These are phyloP conservation scores for Anisogramma anomala DNA, from an alignment of 2,329 filamentous ascomycete species.

Conservation along the genomic window DNA sequence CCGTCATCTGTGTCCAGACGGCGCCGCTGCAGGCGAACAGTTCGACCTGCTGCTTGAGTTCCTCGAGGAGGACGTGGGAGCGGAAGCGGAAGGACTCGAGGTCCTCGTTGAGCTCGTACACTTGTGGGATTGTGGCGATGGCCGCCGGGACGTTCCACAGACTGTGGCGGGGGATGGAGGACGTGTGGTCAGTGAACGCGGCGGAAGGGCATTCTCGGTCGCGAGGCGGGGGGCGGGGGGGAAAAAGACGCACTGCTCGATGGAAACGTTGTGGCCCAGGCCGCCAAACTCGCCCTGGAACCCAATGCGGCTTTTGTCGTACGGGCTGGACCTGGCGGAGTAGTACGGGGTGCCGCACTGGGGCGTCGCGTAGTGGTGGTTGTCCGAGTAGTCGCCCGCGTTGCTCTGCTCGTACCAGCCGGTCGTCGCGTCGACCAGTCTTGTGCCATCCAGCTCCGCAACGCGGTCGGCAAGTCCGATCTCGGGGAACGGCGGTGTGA, in stretches of 20 bases:
- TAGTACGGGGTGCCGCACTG: slow-evolving; percentile 62
- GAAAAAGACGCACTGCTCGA: slow-evolving; percentile 39
- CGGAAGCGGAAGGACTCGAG: slow-evolving; percentile 56
- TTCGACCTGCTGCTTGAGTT: slow-evolving; percentile 50
- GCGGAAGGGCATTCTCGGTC: too few relatives aligned
- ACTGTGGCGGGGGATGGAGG: slow-evolving; percentile 22
- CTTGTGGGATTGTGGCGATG: slow-evolving; percentile 50
- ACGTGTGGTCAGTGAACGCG: background rate
- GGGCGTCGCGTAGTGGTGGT: slow-evolving; percentile 60
- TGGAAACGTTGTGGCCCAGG: slow-evolving; percentile 52
- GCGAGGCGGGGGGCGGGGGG: too few relatives aligned
- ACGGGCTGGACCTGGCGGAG: slow-evolving; percentile 42
- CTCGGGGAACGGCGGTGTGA: slow-evolving; percentile 39
- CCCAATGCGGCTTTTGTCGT: slow-evolving; percentile 48
- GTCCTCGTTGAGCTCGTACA: slow-evolving; percentile 52
- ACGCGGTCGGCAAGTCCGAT: slow-evolving; percentile 43
- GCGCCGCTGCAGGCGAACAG: slow-evolving; percentile 53
- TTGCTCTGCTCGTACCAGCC: slow-evolving; percentile 57
- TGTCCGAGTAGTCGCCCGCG: slow-evolving; percentile 56
- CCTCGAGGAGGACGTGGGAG: slow-evolving; percentile 45
- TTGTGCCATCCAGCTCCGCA: slow-evolving; percentile 46
- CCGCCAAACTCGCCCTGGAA: slow-evolving; percentile 64
- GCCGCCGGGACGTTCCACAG: slow-evolving; percentile 53
- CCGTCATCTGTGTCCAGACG: slow-evolving; percentile 63
- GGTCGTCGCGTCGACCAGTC: slow-evolving; percentile 50